Conservation (phyloP, 352 stramenopile species). For the Pythium brachiatum region DNA sequence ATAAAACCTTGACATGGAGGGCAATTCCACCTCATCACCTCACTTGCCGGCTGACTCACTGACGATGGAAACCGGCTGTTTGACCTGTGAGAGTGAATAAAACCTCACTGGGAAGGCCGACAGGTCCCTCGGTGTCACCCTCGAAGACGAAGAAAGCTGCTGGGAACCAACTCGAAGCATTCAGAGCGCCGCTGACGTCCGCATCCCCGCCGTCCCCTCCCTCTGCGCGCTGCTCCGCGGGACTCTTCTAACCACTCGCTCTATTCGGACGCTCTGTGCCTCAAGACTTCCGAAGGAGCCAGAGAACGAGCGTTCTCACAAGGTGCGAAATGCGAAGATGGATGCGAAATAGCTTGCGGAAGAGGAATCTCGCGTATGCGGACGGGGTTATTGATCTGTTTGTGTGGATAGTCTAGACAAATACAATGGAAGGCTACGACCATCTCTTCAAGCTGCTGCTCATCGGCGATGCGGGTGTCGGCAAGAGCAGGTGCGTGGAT, state of each 20-base stretch:
- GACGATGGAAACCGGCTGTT: background rate
- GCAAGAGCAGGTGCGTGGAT: conserved; percentile 93
- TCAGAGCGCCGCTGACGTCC: background rate
- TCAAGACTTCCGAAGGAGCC: background rate
- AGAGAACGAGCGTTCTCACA: background rate
- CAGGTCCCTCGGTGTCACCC: conserved; percentile 15
- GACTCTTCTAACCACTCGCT: background rate
- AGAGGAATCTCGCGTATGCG: background rate
- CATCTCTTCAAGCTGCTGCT: conserved; percentile 99
- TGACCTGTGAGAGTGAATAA: conserved; percentile 18
- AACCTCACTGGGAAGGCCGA: conserved; percentile 12
- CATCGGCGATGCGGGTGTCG: conserved; percentile 97
- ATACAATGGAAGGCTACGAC: conserved; percentile 89
- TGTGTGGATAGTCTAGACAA: background rate
- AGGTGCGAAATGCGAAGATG: background rate
- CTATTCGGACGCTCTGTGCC: background rate
- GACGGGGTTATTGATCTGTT: background rate
- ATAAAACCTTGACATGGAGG: conserved; percentile 12
- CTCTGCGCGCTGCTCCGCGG: background rate
- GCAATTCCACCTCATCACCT: background rate
- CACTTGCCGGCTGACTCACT: background rate
- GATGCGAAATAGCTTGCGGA: background rate
- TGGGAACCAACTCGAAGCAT: conserved; percentile 7
- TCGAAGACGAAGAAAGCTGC: conserved; percentile 21
- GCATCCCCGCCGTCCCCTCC: background rate